A percentile compares a stretch with the other conserved stretches of the same genome.
Conservation (phyloP, 495 filamentous ascomycete genomes). For the Xylaria grammica region DNA sequence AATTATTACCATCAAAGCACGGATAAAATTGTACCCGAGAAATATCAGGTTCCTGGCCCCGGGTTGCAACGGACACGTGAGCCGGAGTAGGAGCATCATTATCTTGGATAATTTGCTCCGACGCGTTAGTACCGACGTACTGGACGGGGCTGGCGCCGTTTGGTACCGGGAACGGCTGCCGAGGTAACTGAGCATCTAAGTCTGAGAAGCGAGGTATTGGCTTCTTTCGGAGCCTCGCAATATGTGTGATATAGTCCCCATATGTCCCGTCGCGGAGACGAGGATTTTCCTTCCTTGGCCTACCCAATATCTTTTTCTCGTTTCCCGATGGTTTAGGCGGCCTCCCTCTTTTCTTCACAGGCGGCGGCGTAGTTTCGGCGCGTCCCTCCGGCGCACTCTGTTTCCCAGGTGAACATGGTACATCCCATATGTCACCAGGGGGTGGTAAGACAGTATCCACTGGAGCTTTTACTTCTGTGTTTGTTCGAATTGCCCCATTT, state of each 20-base stretch:
- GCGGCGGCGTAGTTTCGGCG: neutral
- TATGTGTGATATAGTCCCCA: neutral
- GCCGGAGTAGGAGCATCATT: neutral
- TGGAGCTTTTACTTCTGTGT: neutral
- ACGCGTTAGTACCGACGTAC: neutral
- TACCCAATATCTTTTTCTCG: conserved; percentile 9
- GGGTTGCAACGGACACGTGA: neutral
- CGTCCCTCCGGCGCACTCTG: neutral
- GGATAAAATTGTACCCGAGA: no score
- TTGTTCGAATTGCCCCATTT: neutral
- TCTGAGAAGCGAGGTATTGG: neutral
- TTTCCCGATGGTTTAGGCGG: neutral
- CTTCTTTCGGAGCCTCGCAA: conserved; percentile 9
- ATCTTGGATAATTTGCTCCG: neutral
- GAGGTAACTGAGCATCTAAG: neutral
- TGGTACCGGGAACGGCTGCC: neutral
- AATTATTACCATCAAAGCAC: no score
- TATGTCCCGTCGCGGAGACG: neutral
- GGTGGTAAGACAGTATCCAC: neutral
- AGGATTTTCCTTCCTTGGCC: conserved; percentile 10
- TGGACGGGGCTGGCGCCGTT: neutral
- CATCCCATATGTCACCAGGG: neutral
- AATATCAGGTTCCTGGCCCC: neutral
- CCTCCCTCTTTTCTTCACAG: conserved; percentile 18
- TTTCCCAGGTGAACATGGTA: conserved; percentile 1